A percentile compares a stretch with the other conserved stretches of the same genome.
Conservation (phyloP, 495 filamentous ascomycete genomes). For the Penicillium lividum region DNA sequence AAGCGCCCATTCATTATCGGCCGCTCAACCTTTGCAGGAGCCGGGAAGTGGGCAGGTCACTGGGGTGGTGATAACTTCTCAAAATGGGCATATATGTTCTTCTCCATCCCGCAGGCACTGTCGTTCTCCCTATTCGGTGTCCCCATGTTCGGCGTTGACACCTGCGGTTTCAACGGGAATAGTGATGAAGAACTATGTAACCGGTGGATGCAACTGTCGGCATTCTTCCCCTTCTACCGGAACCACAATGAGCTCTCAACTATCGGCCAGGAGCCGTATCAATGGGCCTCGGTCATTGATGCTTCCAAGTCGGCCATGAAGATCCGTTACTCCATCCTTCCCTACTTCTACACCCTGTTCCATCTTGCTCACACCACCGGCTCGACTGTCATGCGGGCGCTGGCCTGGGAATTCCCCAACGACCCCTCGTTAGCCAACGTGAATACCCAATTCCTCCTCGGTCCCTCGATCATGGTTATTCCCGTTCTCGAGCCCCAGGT, state of each 20-base stretch:
- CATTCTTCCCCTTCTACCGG: slow-evolving; percentile 88
- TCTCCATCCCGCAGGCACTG: slow-evolving; percentile 78
- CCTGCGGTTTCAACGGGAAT: slow-evolving; percentile 78
- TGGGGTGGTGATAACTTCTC: slow-evolving; percentile 86
- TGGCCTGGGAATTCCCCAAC: slow-evolving; percentile 81
- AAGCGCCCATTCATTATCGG: slow-evolving; percentile 87
- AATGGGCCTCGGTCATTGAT: slow-evolving; percentile 68
- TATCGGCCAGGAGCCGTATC: slow-evolving; percentile 72
- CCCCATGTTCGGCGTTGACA: slow-evolving; percentile 85
- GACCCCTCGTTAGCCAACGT: slow-evolving; percentile 68
- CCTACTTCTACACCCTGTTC: slow-evolving; percentile 84
- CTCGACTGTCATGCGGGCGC: slow-evolving; percentile 75
- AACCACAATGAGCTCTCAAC: slow-evolving; percentile 74
- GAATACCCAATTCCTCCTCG: slow-evolving; percentile 79
- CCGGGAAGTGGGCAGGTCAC: slow-evolving; percentile 79
- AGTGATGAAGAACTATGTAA: slow-evolving; percentile 73
- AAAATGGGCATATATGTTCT: slow-evolving; percentile 68
- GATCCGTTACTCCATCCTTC: slow-evolving; percentile 72
- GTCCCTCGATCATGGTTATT: slow-evolving; percentile 66
- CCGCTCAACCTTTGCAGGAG: slow-evolving; percentile 78
- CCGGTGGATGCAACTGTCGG: slow-evolving; percentile 83
- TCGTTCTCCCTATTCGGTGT: slow-evolving; percentile 81
- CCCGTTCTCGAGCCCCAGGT: slow-evolving; percentile 70
- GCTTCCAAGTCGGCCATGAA: slow-evolving; percentile 69
- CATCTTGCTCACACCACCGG: slow-evolving; percentile 67